Evolutionary conservation across 495 filamentous ascomycete species (phyloP), one percentile per base, ranked within the genome.

Genomic region (Penicillium soppii): DNA sequence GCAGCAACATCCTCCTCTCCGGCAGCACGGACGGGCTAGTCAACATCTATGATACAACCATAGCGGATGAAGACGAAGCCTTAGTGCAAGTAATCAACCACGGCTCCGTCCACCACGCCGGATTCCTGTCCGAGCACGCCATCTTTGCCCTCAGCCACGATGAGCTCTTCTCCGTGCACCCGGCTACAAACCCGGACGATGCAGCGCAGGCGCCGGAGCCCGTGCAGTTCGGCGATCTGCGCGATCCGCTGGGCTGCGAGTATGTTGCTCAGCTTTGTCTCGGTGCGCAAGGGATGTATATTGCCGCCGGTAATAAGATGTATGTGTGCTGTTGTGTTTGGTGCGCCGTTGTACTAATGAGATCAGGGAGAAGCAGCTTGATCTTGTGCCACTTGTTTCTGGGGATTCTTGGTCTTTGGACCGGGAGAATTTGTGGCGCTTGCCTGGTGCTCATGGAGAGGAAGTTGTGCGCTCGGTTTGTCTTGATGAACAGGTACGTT

Each of bases 1-100:
- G 70, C 26, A 77, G 81, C 27, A 72, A 79, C 43, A 74, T 87
- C 25, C 77, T 97, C 12, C 77, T 96, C 16, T 91, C 90, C 25
- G 91, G 90, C 52, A 91, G 88, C 44, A 96, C 91, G n/a, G 94
- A 98, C 73, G 89, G 89, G 12, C 81, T 97, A 0, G 79, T 97
- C 47, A 95, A 91, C 60, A 72, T 96, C 40, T 95, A 88, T 70
- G 84, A 97, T 64, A 85, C 81, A 12, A 76, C 72, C 16, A 80
- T 90, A 30, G 62, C 79, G 20, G 90, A 92, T 59, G 90, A 95
- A 62, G 91, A 97, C 62, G 90, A 96, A 17, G 88, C 91, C 0
- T 72, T 96, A 6, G 71, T 87, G 29, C 88, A 91, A 62, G 87
- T 94, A 10, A 85, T 95, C 68, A 97, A 98, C 71, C 89, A 94